Evolutionary conservation across 352 stramenopile genomes (phyloP).

Genomic region (Globisporangium canariense): DNA sequence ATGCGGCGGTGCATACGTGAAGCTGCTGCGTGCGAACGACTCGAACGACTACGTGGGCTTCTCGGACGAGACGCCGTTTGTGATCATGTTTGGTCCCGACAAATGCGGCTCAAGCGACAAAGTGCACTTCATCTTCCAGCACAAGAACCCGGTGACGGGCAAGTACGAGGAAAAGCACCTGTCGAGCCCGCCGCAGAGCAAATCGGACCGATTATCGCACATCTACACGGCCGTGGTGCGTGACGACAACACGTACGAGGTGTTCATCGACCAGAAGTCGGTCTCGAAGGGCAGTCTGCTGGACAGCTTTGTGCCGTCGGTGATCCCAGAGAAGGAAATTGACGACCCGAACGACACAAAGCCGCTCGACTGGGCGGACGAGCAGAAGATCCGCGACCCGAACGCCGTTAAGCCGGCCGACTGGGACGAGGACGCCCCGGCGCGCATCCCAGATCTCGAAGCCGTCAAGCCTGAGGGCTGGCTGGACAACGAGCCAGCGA

Average conservation of each 20-base stretch:
- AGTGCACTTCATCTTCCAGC: constrained; percentile 94
- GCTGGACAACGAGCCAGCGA: constrained; percentile 79
- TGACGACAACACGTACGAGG: constrained; percentile 89
- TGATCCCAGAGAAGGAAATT: constrained; percentile 90
- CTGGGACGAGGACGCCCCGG: constrained; percentile 91
- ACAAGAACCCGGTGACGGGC: constrained; percentile 90
- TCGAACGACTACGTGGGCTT: constrained; percentile 57
- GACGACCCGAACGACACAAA: constrained; percentile 91
- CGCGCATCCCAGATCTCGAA: constrained; percentile 79
- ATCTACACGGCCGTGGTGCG: constrained; percentile 92
- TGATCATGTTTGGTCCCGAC: constrained; percentile 96
- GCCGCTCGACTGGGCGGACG: constrained; percentile 92
- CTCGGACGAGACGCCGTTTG: constrained; percentile 86
- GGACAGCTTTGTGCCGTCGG: constrained; percentile 78
- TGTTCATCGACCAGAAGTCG: constrained; percentile 89
- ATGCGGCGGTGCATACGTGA: constrained; percentile 93
- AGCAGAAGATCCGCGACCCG: constrained; percentile 86
- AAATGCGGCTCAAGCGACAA: constrained; percentile 93
- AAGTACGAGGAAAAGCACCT: constrained; percentile 95
- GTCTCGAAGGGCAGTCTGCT: constrained; percentile 82
- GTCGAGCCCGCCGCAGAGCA: constrained; percentile 65
- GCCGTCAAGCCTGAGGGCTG: constrained; percentile 89
- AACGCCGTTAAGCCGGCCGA: constrained; percentile 86
- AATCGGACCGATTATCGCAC: constrained; percentile 85
- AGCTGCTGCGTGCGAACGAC: constrained; percentile 82